phyloP scores from a whole-genome alignment of 371 early-diverging fungal species.

The Fennellomyces sp. region DNA sequence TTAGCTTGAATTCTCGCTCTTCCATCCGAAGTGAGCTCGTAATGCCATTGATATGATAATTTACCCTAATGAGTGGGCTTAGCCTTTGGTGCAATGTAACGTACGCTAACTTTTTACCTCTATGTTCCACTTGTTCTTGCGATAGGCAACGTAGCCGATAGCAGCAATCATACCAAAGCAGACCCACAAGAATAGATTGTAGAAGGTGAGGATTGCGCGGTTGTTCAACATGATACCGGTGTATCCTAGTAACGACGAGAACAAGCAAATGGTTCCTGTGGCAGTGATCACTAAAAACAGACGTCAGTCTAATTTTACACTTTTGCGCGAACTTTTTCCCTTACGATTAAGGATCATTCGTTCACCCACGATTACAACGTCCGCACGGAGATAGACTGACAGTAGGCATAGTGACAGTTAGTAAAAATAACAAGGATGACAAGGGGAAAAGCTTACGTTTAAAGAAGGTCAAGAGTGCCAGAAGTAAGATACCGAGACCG shows the following conservation, averaged over 20 bases:
- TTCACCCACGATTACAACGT: slow-evolving; percentile 50
- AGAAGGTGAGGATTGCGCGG: slow-evolving; percentile 48
- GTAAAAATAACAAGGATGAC: neutral
- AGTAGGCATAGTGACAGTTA: neutral
- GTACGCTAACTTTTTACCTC: slow-evolving; percentile 24
- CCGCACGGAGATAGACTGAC: slow-evolving; percentile 49
- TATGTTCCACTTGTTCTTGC: slow-evolving; percentile 50
- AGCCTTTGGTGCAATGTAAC: neutral
- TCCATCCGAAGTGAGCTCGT: slow-evolving; percentile 35
- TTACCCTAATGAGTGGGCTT: slow-evolving; percentile 24
- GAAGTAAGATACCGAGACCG: slow-evolving; percentile 39
- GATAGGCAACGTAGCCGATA: slow-evolving; percentile 59
- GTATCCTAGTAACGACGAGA: slow-evolving; percentile 53
- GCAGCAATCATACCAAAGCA: slow-evolving; percentile 58
- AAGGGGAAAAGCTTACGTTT: slow-evolving; percentile 55
- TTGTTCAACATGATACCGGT: slow-evolving; percentile 60
- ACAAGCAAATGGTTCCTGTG: slow-evolving; percentile 50
- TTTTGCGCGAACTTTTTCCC: neutral
- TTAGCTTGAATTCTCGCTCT: slow-evolving; percentile 49
- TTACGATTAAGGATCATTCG: slow-evolving; percentile 49
- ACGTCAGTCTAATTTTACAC: no score
- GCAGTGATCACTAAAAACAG: slow-evolving; percentile 42
- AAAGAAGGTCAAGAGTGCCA: slow-evolving; percentile 44
- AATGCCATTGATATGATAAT: slow-evolving; percentile 56
- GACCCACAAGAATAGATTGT: slow-evolving; percentile 59